Conservation (phyloP, 2,329 filamentous ascomycete species). For the Atkinsonella hypoxylon region DNA sequence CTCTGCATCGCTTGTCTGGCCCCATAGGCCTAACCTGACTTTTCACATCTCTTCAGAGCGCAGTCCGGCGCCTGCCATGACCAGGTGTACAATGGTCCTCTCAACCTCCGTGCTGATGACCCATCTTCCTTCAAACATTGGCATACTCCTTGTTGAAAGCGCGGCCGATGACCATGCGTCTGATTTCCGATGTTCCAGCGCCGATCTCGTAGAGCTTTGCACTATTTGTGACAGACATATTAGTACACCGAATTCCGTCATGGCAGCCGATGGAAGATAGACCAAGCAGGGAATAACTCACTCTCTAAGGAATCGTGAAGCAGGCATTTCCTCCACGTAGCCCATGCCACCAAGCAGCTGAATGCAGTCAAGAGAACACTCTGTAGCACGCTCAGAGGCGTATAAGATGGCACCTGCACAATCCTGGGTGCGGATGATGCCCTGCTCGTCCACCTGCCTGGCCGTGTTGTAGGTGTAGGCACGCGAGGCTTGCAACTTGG, state of each 20-base stretch:
- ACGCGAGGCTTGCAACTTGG: slow-evolving; percentile 72
- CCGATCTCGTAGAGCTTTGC: slow-evolving; percentile 89
- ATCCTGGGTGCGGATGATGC: slow-evolving; percentile 69
- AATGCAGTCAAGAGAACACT: slow-evolving; percentile 76
- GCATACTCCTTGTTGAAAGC: slow-evolving; percentile 82
- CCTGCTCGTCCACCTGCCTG: slow-evolving; percentile 63
- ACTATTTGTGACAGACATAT: slow-evolving; percentile 21
- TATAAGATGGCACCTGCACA: slow-evolving; percentile 92
- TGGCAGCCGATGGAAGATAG: not conserved
- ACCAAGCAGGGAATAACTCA: slow-evolving; percentile 23
- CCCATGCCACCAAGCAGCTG: slow-evolving; percentile 92
- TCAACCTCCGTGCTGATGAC: not conserved
- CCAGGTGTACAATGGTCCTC: not conserved
- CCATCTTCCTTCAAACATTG: slow-evolving; percentile 13
- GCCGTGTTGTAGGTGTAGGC: slow-evolving; percentile 84
- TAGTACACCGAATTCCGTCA: slow-evolving; percentile 16
- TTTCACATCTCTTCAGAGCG: too few relatives aligned
- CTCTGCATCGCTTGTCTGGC: too few relatives aligned
- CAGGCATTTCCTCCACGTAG: slow-evolving; percentile 90
- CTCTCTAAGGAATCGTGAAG: slow-evolving; percentile 69
- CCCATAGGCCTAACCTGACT: too few relatives aligned
- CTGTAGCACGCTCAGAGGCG: slow-evolving; percentile 80
- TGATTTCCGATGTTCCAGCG: slow-evolving; percentile 86
- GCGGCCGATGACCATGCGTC: slow-evolving; percentile 87
- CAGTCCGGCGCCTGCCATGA: too few relatives aligned